Evolutionary conservation across 371 early-diverging fungal species (phyloP).

Genomic region (Mortierella sp.): DNA sequence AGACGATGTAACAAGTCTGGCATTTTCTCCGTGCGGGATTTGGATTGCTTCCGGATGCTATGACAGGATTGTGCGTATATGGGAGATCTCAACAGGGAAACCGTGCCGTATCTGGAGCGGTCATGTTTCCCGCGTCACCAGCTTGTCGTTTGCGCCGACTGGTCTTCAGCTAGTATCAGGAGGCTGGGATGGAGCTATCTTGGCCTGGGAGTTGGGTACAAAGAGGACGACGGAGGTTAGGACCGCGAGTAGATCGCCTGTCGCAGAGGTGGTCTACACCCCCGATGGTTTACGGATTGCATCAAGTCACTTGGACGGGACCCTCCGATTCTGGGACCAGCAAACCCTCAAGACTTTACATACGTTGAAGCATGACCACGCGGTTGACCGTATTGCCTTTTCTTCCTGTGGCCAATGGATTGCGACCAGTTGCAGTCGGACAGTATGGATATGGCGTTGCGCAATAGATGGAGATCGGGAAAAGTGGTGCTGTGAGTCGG

Average conservation of each 20-base stretch:
- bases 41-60: too few relatives aligned
- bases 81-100: too few relatives aligned
- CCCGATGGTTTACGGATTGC: too few relatives aligned
- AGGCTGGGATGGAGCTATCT: neutral
- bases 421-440: neutral
- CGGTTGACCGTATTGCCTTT: neutral
- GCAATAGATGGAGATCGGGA: too few relatives aligned
- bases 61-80: too few relatives aligned
- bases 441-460: slow-evolving; percentile 23
- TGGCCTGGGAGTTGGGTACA: neutral
- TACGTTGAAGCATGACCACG: neutral
- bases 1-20: too few relatives aligned
- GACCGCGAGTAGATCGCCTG: too few relatives aligned
- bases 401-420: neutral
- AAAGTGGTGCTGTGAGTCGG: too few relatives aligned
- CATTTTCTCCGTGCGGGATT: too few relatives aligned
- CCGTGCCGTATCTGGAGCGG: too few relatives aligned
- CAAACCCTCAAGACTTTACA: neutral
- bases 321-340: neutral
- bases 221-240: too few relatives aligned
- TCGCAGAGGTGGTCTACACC: neutral
- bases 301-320: too few relatives aligned
- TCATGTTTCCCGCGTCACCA: neutral
- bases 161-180: neutral
- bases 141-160: neutral